Evolutionary conservation across 2,329 filamentous ascomycete genomes (phyloP), one percentile per base, ranked within the genome.

Genomic region (Cladophialophora immunda): DNA sequence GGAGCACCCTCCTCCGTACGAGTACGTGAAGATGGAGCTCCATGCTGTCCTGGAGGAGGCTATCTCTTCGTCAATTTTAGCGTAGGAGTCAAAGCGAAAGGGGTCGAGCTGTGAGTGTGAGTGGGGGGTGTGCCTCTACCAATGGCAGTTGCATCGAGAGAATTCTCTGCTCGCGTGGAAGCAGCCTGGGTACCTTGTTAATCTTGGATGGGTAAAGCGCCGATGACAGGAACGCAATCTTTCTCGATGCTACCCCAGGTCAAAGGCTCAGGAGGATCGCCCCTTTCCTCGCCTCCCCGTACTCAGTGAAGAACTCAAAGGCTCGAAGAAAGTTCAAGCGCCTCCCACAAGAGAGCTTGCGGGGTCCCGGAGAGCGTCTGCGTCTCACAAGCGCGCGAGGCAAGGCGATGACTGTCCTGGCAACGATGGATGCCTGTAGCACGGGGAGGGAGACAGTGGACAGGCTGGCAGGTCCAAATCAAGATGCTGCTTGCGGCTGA

Each of bases 31-130:
- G 15, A 8, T 34, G 32, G 32, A 34, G 15, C 38, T 25, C 6
- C 8, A 15, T 11, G 22, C 19, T 25, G 9, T 50, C 45, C 22
- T 25, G 45, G 45, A 50, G 45, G 25, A 47, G 45, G 45, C 19
- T 13, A 50, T 50, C 22, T 50, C 45, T 61, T 54, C 47, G 47
- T 47, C 58, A 53, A 27, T 62, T 52, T 62, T 34, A 30, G 59
- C 25, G 19, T n/a, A 55, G 50, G 58, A 54, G 22, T n/a, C 50
- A 38, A 17, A 25, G 41, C 50, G 27, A 56, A 45, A n/a, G 50
- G 17, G 7, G 50, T 53, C 8, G 8, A 29, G n/a, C 27, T 13
- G 17, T 32, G 52, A n/a, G 30, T 22, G 50, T 30, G 27, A 25
- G 50, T 17, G 50, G 52, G 52, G 27, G 22, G 27, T 9, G 11